phyloP scores from a whole-genome alignment of 2,329 filamentous ascomycete species.

The Waltergamsia citrina region DNA sequence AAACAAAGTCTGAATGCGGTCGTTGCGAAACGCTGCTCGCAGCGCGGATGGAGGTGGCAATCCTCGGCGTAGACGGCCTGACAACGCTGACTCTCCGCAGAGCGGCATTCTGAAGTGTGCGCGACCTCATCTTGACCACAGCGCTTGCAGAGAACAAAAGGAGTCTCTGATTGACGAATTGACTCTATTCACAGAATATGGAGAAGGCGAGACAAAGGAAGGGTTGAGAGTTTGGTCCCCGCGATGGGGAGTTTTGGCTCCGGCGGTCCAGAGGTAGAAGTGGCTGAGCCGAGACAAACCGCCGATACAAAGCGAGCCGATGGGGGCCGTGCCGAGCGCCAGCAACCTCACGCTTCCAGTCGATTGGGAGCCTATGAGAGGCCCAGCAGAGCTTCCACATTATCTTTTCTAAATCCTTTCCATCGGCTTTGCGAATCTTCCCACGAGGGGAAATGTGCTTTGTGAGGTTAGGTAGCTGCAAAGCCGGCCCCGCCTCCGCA shows the following conservation, averaged over 20 bases:
- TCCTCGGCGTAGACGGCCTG: slow-evolving; percentile 7
- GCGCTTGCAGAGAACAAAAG: background rate
- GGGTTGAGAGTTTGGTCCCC: background rate
- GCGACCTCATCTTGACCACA: slow-evolving; percentile 19
- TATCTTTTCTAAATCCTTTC: too few species aligned
- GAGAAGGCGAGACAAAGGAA: background rate
- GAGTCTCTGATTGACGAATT: too few species aligned
- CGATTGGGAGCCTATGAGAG: background rate
- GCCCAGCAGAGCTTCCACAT: too few species aligned
- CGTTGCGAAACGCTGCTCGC: slow-evolving; percentile 45
- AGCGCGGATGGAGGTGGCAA: slow-evolving; percentile 16
- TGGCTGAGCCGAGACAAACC: slow-evolving; percentile 5
- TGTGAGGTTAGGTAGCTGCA: background rate
- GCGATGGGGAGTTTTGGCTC: background rate
- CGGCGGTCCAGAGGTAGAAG: background rate
- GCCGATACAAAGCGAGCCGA: slow-evolving; percentile 4
- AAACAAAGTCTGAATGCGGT: slow-evolving; percentile 45
- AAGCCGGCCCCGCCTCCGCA: background rate
- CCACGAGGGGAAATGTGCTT: background rate
- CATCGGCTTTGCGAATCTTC: background rate
- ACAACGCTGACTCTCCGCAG: slow-evolving; percentile 15
- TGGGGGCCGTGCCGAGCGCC: background rate
- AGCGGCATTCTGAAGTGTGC: slow-evolving; percentile 18
- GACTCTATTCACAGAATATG: background rate
- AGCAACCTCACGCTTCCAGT: background rate